Base-by-base conservation (phyloP, 2,329 filamentous ascomycete species). In the Trichoderma guizhouense region DNA sequence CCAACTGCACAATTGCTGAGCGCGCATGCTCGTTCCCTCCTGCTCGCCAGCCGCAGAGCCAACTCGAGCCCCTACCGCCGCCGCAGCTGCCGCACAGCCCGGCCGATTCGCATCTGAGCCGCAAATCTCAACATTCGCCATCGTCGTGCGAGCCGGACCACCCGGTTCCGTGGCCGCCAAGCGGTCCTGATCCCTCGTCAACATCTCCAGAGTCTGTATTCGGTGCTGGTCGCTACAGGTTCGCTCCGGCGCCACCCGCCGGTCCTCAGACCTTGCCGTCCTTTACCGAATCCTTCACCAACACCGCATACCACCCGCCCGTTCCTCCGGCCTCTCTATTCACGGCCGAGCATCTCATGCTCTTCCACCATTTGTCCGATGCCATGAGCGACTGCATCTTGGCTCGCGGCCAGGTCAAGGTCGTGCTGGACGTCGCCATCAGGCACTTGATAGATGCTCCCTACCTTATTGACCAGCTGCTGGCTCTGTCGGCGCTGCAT, bases 401-500 rank as follows among this genome's bases (percentile, higher is more conserved):
- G 18, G 73, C 74, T 62, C 69, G 64, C 21, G 76, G 71, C 24
- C 75, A 74, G 60, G 74, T 73, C 9, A 72, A 76, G 15, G 71
- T 73, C 32, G 72, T 81, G 57, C 51, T 80, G n/a, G 76, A 79
- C 39, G 75, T 83, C 34, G 77, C 77, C 60, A 73, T 82, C 30
- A 77, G 75, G 18, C 77, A 80, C 63, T 79, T 80, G 9, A 72
- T 80, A 7, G 74, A 78, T 34, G 78, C 79, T 3, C 85, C 83
- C 1, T 87, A 84, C 69, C 80, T 86, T 4, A 82, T 87, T 73
- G 84, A 87, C 71, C 80, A 85, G 74, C 61, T 86, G 6, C 80
- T 87, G 12, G 85, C 84, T 51, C 74, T 85, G 61, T 80, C 84
- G 14, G 84, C 85, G 5, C 78, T 84, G 3, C 84, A 87, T 71